Base-by-base conservation (phyloP, 331 rosid genomes). In the Spiraea crenata region DNA sequence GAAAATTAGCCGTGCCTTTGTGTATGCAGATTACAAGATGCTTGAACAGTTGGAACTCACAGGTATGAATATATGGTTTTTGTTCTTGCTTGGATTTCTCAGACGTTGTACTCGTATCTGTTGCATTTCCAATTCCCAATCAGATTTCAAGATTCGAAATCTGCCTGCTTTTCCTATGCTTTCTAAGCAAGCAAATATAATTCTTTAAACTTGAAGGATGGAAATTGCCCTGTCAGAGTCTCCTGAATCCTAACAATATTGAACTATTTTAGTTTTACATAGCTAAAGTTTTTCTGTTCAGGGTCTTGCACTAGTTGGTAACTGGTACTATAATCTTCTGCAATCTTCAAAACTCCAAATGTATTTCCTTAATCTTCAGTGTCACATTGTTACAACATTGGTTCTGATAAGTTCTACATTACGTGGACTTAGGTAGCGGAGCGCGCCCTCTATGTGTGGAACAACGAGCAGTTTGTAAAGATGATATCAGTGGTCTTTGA, bases 401-500 rank as follows among this genome's bases (percentile, higher is more conserved):
- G 0, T 44, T 52, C 9, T 63, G 44, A 44, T 1, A 42, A 63
- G 68, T 63, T 17, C 6, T 47, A 50, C 9, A 8, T 49, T 57
- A 25, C 70, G 58, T 37, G 65, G 17, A 37, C 20, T 63, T 62
- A 90, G 96, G 96, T 93, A 47, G 98, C 96, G 0, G 97, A 93
- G 80, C 80, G 98, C 5, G 97, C 98, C 0, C 86, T 93, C 0
- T 87, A 84, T 67, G 76, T 90, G 7, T 89, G 96, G 98, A 93
- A 87, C 88, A 90, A 86, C 52, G 96, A 90, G 79, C 90, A 86
- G 16, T 93, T 93, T 50, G 90, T 89, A 66, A 89, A 79, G 74
- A 87, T 90, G 96, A 96, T 80, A 42, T 73, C 83, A 3, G 80
- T 67, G 55, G 89, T 82, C 62, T 69, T 81, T 45, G 91, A 78